phyloP scores from a whole-genome alignment of 2,329 filamentous ascomycete genomes.

The Aspergillus eucalypticola region DNA sequence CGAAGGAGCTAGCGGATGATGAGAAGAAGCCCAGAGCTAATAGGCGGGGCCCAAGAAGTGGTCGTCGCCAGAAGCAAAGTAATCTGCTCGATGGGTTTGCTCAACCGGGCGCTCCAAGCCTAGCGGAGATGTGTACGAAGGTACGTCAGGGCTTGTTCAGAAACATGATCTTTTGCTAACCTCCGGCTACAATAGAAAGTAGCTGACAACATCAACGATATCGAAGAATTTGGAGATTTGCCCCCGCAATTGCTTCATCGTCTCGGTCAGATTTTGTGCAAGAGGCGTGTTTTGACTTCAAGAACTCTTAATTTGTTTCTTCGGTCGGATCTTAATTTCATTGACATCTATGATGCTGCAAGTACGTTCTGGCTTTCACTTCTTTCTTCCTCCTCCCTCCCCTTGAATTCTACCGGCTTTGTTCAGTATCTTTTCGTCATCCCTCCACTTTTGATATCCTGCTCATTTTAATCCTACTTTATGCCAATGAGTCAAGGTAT shows the following conservation, averaged over 20 bases:
- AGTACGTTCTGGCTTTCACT: slow-evolving; percentile 40
- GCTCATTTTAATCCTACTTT: neutral
- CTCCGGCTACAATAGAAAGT: slow-evolving; percentile 48
- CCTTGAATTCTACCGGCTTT: neutral
- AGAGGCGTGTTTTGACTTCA: slow-evolving; percentile 59
- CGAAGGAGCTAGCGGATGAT: slow-evolving; percentile 70
- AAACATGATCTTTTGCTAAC: slow-evolving; percentile 21
- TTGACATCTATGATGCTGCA: slow-evolving; percentile 63
- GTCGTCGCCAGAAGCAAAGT: slow-evolving; percentile 76
- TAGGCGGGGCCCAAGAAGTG: slow-evolving; percentile 56
- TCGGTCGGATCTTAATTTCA: slow-evolving; percentile 55
- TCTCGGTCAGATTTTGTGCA: slow-evolving; percentile 64
- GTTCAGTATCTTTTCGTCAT: neutral
- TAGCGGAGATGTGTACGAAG: slow-evolving; percentile 61
- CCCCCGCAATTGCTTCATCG: slow-evolving; percentile 58
- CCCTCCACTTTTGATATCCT: neutral
- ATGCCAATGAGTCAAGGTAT: neutral
- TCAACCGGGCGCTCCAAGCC: slow-evolving; percentile 44
- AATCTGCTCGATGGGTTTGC: slow-evolving; percentile 74
- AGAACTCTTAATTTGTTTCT: slow-evolving; percentile 50
- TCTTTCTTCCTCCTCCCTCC: neutral
- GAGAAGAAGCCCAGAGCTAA: slow-evolving; percentile 59
- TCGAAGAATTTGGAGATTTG: slow-evolving; percentile 66
- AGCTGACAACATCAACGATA: slow-evolving; percentile 62
- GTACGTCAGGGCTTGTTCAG: slow-evolving; percentile 26